Base-by-base conservation (phyloP, 2,329 filamentous ascomycete genomes). In the Tolypocladium sp. region DNA sequence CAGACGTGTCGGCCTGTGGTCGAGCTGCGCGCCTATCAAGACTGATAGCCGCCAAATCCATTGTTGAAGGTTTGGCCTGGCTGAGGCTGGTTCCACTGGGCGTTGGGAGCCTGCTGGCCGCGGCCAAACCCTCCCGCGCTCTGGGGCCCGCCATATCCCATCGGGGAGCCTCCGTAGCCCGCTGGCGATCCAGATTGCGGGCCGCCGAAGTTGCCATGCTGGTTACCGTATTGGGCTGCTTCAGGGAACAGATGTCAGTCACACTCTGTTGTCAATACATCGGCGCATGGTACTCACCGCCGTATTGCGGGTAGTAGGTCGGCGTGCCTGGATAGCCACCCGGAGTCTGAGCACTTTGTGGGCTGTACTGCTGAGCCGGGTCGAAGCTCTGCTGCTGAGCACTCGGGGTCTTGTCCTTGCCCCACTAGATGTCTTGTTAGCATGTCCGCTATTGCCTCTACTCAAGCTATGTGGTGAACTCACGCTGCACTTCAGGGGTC, bases 401-500 rank as follows among this genome's bases (percentile, higher is more conserved):
- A 68, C 86, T 92, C 35, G 94, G 91, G 57, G 92, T 92, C 78
- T 96, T 96, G 77, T 99, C 94, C 79, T 99, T 99, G 73, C 94
- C 94, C 94, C 94, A 99, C 93, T 97, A 71, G 44, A 67, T 65
- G 62, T 65, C 65, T 33, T 61, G 69, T 77, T 68, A 77, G 68
- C 62, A 46, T 22, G 35, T 35, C 37, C 27, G 44, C 10, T 13
- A 12, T 38, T 12, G 53, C 22, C 10, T n/a, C 5, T 30, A 25
- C 15, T 20, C n/a, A 27, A 30, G n/a, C 15, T 20, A 2, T 22
- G 49, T 17, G 46, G 42, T 57, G 33, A 61, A 88, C 93, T 79
- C 89, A 97, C 93, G 76, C 93, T 97, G 83, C 94, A 99, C 83
- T 99, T 99, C 67, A 99, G 77, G 57, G 94, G 94, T 65, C 94